Evolutionary conservation across 1,139 yeast genomes (phyloP).

Genomic region (Taphrina pruni): DNA sequence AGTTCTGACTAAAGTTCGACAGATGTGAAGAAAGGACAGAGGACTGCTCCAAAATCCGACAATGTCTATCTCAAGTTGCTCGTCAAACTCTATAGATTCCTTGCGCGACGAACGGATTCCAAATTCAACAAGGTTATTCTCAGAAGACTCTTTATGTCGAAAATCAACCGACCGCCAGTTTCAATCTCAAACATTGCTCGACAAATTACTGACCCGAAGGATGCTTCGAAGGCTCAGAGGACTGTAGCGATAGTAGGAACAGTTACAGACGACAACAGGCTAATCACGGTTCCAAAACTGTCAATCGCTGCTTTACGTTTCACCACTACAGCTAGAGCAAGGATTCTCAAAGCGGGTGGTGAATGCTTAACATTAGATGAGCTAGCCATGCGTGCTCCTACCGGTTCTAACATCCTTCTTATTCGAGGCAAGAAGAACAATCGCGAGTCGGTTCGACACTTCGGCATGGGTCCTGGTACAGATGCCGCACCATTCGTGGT

Average conservation of each 20-base stretch:
- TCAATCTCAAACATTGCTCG: slow-evolving; percentile 89
- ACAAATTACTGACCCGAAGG: slow-evolving; percentile 62
- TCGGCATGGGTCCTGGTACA: slow-evolving; percentile 99
- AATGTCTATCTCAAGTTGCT: slow-evolving; percentile 97
- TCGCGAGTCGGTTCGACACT: slow-evolving; percentile 99
- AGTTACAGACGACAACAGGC: slow-evolving; percentile 96
- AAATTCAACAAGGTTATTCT: slow-evolving; percentile 98
- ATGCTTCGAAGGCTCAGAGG: slow-evolving; percentile 86
- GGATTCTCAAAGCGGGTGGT: slow-evolving; percentile 98
- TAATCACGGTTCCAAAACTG: slow-evolving; percentile 91
- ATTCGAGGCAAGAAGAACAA: slow-evolving; percentile 98
- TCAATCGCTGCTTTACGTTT: slow-evolving; percentile 99
- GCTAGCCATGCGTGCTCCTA: slow-evolving; percentile 98
- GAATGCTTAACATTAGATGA: slow-evolving; percentile 99
- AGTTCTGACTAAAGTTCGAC: background rate
- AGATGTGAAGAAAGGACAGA: slow-evolving; percentile 88
- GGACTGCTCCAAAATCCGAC: slow-evolving; percentile 99
- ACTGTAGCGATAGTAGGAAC: slow-evolving; percentile 99
- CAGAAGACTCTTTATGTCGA: slow-evolving; percentile 92
- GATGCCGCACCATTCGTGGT: slow-evolving; percentile 98
- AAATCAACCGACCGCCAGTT: slow-evolving; percentile 99
- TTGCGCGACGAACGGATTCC: slow-evolving; percentile 79
- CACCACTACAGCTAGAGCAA: slow-evolving; percentile 99
- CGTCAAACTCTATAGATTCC: slow-evolving; percentile 97
- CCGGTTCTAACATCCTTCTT: slow-evolving; percentile 97